A percentile compares a stretch with the other conserved stretches of the same genome.
phyloP scores from a whole-genome alignment of 116 monocot species.

The Dioscorea cayenensis region DNA sequence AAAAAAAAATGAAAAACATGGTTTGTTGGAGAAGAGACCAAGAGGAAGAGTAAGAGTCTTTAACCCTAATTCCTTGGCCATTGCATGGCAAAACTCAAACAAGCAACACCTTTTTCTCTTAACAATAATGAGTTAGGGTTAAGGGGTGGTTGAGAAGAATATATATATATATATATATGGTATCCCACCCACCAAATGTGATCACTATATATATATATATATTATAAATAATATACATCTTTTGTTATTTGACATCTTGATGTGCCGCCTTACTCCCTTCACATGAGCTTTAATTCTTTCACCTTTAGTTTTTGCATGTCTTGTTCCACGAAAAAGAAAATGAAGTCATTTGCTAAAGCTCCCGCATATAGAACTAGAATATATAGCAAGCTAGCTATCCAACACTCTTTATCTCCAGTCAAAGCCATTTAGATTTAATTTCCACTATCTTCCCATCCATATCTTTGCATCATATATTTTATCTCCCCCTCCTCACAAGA shows the following conservation, averaged over 20 bases:
- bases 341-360: background rate
- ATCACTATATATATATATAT: too few species aligned
- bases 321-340: background rate
- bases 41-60: background rate
- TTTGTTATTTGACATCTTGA: background rate
- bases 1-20: background rate
- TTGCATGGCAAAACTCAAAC: background rate
- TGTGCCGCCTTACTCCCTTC: background rate
- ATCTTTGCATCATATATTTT: too few species aligned
- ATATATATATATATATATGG: too few species aligned
- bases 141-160: background rate
- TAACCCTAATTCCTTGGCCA: background rate
- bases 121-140: background rate
- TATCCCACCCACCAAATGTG: too few species aligned
- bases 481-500: too few species aligned
- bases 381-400: background rate
- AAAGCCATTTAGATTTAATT: background rate
- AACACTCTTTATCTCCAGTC: background rate
- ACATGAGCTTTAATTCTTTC: background rate
- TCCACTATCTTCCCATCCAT: background rate
- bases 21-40: slow-evolving; percentile 8
- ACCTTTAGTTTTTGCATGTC: background rate
- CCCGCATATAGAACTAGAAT: too few species aligned
- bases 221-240: too few species aligned
- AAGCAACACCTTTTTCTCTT: background rate